Conservation (phyloP, 23 red algal genomes). For the Pyropia haitanensis region DNA sequence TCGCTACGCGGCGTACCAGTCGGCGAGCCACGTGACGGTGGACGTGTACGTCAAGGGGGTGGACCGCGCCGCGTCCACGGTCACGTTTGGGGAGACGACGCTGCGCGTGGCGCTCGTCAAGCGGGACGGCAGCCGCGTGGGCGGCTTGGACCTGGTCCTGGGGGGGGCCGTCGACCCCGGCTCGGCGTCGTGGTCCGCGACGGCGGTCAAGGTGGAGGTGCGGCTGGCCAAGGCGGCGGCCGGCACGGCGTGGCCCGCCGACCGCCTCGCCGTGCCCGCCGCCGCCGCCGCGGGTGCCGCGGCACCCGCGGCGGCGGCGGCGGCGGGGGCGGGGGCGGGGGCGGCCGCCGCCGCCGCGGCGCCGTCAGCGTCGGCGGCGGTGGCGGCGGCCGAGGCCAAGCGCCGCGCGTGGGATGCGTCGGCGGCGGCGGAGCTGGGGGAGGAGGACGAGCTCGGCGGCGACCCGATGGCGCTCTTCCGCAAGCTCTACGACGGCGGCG, state of each 20-base stretch:
- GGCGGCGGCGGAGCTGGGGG: constrained; percentile 26
- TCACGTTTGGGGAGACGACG: constrained; percentile 13
- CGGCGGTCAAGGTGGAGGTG: constrained; percentile 61
- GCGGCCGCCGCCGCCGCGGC: too few species aligned
- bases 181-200: constrained; percentile 33
- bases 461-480: constrained; percentile 64
- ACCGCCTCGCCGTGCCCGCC: too few species aligned
- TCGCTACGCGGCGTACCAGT: constrained; percentile 23
- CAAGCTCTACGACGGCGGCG: constrained; percentile 67
- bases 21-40: constrained; percentile 25
- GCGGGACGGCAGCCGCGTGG: constrained; percentile 9
- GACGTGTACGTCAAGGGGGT: constrained; percentile 65
- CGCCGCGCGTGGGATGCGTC: constrained; percentile 9
- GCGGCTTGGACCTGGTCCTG: constrained; percentile 15
- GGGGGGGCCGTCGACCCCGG: constrained; percentile 10
- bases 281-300: too few species aligned
- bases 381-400: not conserved
- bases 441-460: constrained; percentile 54
- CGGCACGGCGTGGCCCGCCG: constrained; percentile 41
- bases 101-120: constrained; percentile 16
- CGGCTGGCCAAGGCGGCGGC: constrained; percentile 31
- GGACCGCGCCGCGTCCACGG: constrained; percentile 10
- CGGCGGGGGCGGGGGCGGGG: too few species aligned
- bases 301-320: too few species aligned
- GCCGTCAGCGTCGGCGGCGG: too few species aligned